Evolutionary conservation across 2,329 filamentous ascomycete genomes (phyloP).

Genomic region (Pezicula radicicola): DNA sequence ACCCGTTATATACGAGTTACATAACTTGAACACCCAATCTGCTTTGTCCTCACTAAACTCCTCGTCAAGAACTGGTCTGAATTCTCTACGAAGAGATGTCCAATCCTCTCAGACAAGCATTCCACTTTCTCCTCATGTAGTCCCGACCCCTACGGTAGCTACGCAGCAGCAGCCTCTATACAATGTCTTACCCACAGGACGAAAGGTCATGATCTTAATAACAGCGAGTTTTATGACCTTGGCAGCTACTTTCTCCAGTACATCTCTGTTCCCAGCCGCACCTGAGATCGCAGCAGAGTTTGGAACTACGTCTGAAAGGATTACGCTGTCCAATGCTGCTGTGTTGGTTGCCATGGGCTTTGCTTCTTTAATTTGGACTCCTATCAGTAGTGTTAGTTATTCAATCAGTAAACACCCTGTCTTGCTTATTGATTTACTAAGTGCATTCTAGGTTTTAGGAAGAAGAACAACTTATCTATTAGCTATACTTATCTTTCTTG

Average conservation of each 20-base stretch:
- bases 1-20: no score
- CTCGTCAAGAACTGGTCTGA: no score
- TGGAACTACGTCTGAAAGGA: constrained; percentile 24
- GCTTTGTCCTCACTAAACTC: no score
- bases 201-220: constrained; percentile 38
- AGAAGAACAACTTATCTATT: constrained; percentile 7
- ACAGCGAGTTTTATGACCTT: constrained; percentile 38
- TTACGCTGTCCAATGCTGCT: constrained; percentile 18
- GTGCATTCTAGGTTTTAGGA: constrained; percentile 3
- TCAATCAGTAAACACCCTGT: no score
- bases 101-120: no score
- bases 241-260: constrained; percentile 37
- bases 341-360: constrained; percentile 11
- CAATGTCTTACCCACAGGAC: constrained; percentile 26
- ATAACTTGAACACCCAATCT: no score
- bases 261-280: constrained; percentile 35
- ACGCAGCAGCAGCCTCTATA: no score
- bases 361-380: constrained; percentile 10
- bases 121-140: no score
- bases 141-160: no score
- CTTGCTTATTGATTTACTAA: neutral
- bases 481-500: constrained; percentile 8
- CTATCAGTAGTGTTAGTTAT: constrained; percentile 2
- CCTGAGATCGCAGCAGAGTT: constrained; percentile 37
- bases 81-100: no score